phyloP scores from a whole-genome alignment of 305 asterid genomes.

The Fraxinus velutina region DNA sequence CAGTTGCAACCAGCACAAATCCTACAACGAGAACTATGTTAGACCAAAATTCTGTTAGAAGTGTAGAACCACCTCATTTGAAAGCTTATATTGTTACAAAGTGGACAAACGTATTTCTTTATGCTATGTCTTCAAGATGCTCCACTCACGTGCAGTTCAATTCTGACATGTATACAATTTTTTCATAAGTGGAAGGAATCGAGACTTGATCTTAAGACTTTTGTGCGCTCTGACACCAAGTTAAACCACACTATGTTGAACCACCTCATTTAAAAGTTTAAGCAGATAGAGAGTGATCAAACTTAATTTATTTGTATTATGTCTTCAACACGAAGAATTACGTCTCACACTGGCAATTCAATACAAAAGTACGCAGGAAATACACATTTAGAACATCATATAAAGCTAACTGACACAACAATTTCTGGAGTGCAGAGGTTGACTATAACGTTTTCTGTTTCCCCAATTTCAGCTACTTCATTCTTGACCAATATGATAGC shows the following conservation, averaged over 20 bases:
- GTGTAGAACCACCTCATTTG: not conserved
- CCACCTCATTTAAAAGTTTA: not conserved
- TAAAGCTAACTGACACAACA: not conserved
- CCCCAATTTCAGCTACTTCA: not conserved
- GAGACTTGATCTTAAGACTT: not conserved
- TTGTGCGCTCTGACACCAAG: not conserved
- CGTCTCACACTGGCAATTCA: not conserved
- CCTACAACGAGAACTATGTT: constrained; percentile 41
- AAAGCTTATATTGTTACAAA: not conserved
- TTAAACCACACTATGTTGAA: not conserved
- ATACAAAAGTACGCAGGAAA: not conserved
- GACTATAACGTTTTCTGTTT: not conserved
- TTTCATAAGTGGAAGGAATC: not conserved
- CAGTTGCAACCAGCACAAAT: constrained; percentile 85
- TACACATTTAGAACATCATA: not conserved
- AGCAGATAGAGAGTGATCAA: not conserved
- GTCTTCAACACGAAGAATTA: not conserved
- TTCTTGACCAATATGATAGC: not conserved
- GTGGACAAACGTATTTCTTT: not conserved
- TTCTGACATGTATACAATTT: not conserved
- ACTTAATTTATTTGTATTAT: not conserved
- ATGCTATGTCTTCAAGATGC: not conserved
- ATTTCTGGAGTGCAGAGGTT: not conserved
- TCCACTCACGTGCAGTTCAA: not conserved
- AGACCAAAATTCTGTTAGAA: not conserved